Conservation (phyloP, 2,329 filamentous ascomycete species). For the Neonectria sp. region DNA sequence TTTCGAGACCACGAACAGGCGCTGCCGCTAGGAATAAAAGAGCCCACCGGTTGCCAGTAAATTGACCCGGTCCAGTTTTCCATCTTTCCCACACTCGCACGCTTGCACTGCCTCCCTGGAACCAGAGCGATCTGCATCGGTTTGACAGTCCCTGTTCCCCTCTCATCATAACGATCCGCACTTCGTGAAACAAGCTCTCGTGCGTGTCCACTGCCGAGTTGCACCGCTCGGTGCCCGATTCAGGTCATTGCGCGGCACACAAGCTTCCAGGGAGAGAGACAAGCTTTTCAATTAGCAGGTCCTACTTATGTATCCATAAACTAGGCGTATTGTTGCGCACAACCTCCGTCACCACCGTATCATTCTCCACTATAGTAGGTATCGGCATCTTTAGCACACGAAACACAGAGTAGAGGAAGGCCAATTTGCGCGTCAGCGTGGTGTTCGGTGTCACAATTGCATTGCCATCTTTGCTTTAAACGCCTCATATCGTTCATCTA, state of each 20-base stretch:
- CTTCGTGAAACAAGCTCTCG: constrained; percentile 24
- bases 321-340: not conserved
- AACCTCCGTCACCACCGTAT: not conserved
- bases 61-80: constrained; percentile 24
- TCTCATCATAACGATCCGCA: constrained; percentile 27
- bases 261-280: constrained; percentile 4
- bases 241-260: constrained; percentile 18
- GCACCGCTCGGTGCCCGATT: constrained; percentile 8
- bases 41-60: constrained; percentile 22
- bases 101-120: constrained; percentile 25
- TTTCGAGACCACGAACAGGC: not conserved
- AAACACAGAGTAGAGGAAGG: not conserved
- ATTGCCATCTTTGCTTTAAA: not conserved
- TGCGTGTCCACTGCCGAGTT: constrained; percentile 15
- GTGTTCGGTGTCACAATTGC: not conserved
- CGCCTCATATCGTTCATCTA: not conserved
- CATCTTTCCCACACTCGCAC: constrained; percentile 17
- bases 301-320: not conserved
- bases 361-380: not conserved
- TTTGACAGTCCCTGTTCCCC: constrained; percentile 8
- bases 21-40: constrained; percentile 25
- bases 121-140: not conserved
- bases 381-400: not conserved
- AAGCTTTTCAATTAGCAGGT: constrained; percentile 2
- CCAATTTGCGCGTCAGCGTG: not conserved